These are phyloP conservation scores for Magnaporthiopsis incrustans DNA, from an alignment of 2,329 filamentous ascomycete genomes.

Conservation along the genomic window DNA sequence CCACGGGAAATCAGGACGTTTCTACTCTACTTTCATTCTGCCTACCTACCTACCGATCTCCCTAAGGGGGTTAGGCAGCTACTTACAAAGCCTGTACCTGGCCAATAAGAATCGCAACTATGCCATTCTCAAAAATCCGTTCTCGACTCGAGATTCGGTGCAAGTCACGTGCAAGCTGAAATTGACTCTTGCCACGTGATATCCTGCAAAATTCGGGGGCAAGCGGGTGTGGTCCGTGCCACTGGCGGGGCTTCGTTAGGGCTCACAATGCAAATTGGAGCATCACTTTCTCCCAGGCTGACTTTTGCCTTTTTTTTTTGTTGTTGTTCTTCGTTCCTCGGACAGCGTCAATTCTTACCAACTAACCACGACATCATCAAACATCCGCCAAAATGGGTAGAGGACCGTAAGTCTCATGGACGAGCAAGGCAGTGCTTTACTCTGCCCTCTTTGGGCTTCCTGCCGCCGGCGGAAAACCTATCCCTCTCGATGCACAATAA, in stretches of 20 bases:
- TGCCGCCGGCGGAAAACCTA: neutral
- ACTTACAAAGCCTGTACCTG: neutral
- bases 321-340: neutral
- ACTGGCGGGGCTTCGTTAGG: constrained; percentile 1
- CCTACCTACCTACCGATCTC: neutral
- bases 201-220: too few species aligned
- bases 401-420: constrained; percentile 42
- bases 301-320: neutral
- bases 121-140: neutral
- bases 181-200: neutral
- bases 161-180: neutral
- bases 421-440: neutral
- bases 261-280: neutral
- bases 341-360: constrained; percentile 20
- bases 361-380: constrained; percentile 21
- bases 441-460: neutral
- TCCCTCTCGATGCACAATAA: neutral
- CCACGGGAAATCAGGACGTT: neutral
- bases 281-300: neutral
- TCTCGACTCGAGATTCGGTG: neutral
- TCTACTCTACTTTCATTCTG: neutral
- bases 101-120: neutral
- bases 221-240: neutral
- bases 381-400: constrained; percentile 36
- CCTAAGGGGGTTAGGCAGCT: neutral